Conservation (phyloP, 192 early-diverging fungal species). For the Mortierella hygrophila region DNA sequence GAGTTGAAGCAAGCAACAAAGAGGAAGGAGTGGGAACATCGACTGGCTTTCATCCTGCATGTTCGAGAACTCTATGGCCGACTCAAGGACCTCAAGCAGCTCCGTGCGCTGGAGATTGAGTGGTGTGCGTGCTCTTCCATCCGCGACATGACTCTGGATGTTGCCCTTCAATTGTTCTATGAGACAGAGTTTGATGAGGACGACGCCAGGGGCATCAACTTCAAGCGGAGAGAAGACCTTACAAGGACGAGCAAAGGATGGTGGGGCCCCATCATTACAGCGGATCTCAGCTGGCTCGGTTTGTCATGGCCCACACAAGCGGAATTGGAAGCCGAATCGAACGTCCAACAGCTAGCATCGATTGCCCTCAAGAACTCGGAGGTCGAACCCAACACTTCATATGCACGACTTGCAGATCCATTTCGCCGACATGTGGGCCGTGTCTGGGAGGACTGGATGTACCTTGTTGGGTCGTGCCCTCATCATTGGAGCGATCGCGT, state of each 20-base stretch:
- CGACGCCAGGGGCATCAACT: not conserved
- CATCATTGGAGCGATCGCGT: not conserved
- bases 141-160: not conserved
- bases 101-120: not conserved
- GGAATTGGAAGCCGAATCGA: not conserved
- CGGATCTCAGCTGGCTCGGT: slow-evolving; percentile 6
- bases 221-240: not conserved
- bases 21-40: not conserved
- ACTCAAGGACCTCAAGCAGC: not conserved
- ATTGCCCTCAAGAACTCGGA: not conserved
- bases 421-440: not conserved
- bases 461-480: not conserved
- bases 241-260: not conserved
- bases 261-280: not conserved
- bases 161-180: not conserved
- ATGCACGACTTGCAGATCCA: not conserved
- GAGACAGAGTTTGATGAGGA: slow-evolving; percentile 14
- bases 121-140: not conserved
- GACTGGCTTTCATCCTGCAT: not conserved
- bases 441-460: slow-evolving; percentile 9
- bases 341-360: not conserved
- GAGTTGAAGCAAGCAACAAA: not conserved
- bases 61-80: slow-evolving; percentile 7
- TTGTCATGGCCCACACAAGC: not conserved
- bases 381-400: not conserved